A percentile compares a stretch with the other conserved stretches of the same genome.
phyloP scores from a whole-genome alignment of 805 yeast species.

The Sugiyamaella mastotermitis region DNA sequence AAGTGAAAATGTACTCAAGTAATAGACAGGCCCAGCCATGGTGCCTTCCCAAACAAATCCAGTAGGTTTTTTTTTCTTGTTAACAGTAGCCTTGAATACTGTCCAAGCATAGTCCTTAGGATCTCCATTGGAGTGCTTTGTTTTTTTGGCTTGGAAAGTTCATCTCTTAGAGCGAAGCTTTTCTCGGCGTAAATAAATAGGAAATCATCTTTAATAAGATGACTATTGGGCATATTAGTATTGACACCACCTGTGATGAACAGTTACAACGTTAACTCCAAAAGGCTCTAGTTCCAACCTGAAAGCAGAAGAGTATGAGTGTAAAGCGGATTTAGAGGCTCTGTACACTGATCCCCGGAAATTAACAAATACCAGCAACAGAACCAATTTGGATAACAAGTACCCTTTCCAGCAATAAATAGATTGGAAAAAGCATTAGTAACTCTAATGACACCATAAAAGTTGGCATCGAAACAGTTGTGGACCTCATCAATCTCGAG shows the following conservation, averaged over 20 bases:
- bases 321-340: slow-evolving; percentile 70
- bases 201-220: slow-evolving; percentile 53
- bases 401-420: slow-evolving; percentile 60
- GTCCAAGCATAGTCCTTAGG: slow-evolving; percentile 50
- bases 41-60: too few relatives aligned
- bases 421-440: slow-evolving; percentile 51
- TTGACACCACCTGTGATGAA: slow-evolving; percentile 72
- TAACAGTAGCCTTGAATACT: slow-evolving; percentile 46
- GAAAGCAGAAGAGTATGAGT: slow-evolving; percentile 58
- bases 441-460: slow-evolving; percentile 61
- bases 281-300: slow-evolving; percentile 66
- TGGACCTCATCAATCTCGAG: slow-evolving; percentile 48
- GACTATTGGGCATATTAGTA: slow-evolving; percentile 62
- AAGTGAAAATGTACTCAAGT: too few relatives aligned
- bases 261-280: slow-evolving; percentile 62
- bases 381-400: slow-evolving; percentile 73
- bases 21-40: too few relatives aligned
- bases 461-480: slow-evolving; percentile 58
- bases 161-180: slow-evolving; percentile 47
- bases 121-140: slow-evolving; percentile 55
- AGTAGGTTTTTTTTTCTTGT: too few relatives aligned
- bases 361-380: slow-evolving; percentile 54
- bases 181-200: slow-evolving; percentile 43
- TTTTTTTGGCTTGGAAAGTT: slow-evolving; percentile 55
- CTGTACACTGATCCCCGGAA: slow-evolving; percentile 68